Conservation (phyloP, 495 filamentous ascomycete species). For the Hypoxylon trugodes region DNA sequence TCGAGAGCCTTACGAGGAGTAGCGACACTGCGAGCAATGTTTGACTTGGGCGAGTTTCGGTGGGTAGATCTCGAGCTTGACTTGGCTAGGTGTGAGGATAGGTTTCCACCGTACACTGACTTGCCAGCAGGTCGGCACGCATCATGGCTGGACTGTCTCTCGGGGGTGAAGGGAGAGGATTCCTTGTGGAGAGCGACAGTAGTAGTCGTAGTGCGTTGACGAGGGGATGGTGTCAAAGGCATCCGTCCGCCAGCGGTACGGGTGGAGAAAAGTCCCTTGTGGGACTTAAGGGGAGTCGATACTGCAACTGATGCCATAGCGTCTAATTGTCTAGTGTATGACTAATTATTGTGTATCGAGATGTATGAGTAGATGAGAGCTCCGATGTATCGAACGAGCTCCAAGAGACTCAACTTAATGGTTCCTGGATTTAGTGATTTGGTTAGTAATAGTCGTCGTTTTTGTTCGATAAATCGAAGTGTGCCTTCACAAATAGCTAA, state of each 20-base stretch:
- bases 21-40: constrained; percentile 77
- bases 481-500: constrained; percentile 48
- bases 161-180: constrained; percentile 82
- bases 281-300: constrained; percentile 92
- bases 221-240: constrained; percentile 92
- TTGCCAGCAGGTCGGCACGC: constrained; percentile 61
- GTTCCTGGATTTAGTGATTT: constrained; percentile 59
- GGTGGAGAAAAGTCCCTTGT: constrained; percentile 88
- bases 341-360: constrained; percentile 45
- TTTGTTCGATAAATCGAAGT: constrained; percentile 61
- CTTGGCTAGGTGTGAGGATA: constrained; percentile 77
- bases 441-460: constrained; percentile 61
- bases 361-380: constrained; percentile 42
- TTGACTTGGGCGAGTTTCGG: constrained; percentile 89
- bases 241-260: constrained; percentile 94
- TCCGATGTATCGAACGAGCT: constrained; percentile 59
- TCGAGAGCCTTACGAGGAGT: constrained; percentile 83
- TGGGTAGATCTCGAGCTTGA: constrained; percentile 66
- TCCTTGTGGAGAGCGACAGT: constrained; percentile 62
- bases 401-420: constrained; percentile 73
- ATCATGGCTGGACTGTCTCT: constrained; percentile 63
- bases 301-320: constrained; percentile 89
- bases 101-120: constrained; percentile 75
- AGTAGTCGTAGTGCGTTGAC: constrained; percentile 53
- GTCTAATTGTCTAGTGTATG: constrained; percentile 43